Base-by-base conservation (phyloP, 2,329 filamentous ascomycete species). In the Ophiocordyceps camponoti-rufipedis region DNA sequence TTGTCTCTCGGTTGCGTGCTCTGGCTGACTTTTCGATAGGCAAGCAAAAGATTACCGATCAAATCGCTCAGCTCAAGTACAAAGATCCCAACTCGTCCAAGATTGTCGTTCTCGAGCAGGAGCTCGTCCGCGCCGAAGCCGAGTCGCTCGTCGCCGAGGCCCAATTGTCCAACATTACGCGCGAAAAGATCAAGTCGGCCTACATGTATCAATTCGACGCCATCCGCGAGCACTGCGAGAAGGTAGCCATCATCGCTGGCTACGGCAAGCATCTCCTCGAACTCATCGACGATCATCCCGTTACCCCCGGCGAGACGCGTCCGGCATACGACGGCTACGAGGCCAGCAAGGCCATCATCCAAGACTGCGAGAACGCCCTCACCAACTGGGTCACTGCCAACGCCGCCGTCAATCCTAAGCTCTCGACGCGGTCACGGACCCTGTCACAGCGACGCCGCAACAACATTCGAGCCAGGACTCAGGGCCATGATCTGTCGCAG, bases 121-220 rank as follows among this genome's bases (percentile, higher is more conserved):
- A 98, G 66, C 84, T 98, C 48, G 91, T 98, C 55, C 88, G 91
- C 56, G 91, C 91, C 54, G 91, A 98, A 67, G 91, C 91, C 56
- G 91, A 98, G 65, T 96, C 91, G n/a, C 79, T 98, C 13, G 91
- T 98, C 47, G 91, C 91, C 50, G 91, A 98, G 66, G 91, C 91
- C 8, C 91, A 98, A 69, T 75, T 98, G 45, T 95, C 89, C 62
- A 98, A 98, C 74, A 98, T 98, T 60, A 98, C 93, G 28, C 89
- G 91, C 57, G 89, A 98, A 69, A 98, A 98, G 75, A 80, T 98
- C 62, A 98, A 98, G 78, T 84, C 89, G 45, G 91, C 91, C 39
- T 98, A 95, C 69, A 84, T 82, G 45, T 98, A 96, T 70, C 91
- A 98, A 62, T 98, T 98, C 56, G 89, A 98, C 60, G 91, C 91